A percentile compares a stretch with the other conserved stretches of the same genome.
Conservation (phyloP, 192 early-diverging fungal genomes). For the Spizellomyces punctatus region DNA sequence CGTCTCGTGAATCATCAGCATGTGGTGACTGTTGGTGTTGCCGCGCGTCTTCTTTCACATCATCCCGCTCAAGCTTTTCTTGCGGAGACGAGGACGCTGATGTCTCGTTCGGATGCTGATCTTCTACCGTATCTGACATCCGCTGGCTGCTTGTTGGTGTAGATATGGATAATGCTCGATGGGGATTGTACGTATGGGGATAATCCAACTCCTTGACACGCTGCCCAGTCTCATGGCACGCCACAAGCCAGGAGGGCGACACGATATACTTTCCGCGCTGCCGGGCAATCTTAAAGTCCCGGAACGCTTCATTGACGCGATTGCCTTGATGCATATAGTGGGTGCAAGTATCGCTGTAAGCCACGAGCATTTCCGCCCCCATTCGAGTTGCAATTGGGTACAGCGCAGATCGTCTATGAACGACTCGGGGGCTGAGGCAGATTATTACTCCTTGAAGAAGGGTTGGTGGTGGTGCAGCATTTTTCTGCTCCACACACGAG, state of each 20-base stretch:
- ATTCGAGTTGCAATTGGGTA: constrained; percentile 24
- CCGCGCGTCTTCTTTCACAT: too few species aligned
- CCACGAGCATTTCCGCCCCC: constrained; percentile 34
- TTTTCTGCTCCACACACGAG: neutral
- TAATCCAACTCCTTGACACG: constrained; percentile 43
- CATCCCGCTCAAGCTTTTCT: too few species aligned
- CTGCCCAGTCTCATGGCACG: constrained; percentile 34
- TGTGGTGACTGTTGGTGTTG: too few species aligned
- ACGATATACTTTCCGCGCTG: constrained; percentile 33
- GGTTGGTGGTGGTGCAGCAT: neutral
- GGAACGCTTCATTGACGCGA: constrained; percentile 32
- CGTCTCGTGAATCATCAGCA: too few species aligned
- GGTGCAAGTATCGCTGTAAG: constrained; percentile 43
- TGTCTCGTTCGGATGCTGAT: too few species aligned
- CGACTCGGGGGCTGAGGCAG: constrained; percentile 26
- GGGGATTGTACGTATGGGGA: constrained; percentile 47
- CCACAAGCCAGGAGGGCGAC: constrained; percentile 40
- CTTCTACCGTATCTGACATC: neutral
- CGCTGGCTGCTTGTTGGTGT: constrained; percentile 5
- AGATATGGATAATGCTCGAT: constrained; percentile 23
- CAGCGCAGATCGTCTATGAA: constrained; percentile 22
- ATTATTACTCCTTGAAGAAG: constrained; percentile 31
- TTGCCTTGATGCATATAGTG: constrained; percentile 45
- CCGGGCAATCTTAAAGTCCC: constrained; percentile 42
- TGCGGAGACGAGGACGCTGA: too few species aligned